These are phyloP conservation scores for Chiua virens DNA, from an alignment of 768 basidiomycete genomes.

Conservation along the genomic window DNA sequence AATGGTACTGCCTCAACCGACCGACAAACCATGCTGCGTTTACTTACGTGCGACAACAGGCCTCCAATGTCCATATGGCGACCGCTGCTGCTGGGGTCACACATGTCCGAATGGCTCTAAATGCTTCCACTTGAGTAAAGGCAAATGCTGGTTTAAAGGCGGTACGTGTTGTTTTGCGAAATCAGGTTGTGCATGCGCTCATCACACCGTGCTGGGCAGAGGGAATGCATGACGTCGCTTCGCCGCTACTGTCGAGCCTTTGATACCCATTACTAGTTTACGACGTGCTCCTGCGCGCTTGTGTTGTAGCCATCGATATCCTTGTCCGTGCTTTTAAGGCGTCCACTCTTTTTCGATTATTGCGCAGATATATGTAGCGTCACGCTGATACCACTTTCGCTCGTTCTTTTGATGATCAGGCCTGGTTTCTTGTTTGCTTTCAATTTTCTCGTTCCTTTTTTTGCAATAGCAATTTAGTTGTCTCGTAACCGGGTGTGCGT, in stretches of 20 bases:
- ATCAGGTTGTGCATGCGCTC: not conserved
- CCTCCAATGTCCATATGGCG: constrained; percentile 71
- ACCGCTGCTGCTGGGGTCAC: constrained; percentile 82
- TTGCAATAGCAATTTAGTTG: constrained; percentile 29
- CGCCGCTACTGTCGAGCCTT: constrained; percentile 14
- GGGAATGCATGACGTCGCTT: constrained; percentile 39
- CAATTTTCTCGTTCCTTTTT: not conserved
- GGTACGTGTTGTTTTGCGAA: constrained; percentile 35
- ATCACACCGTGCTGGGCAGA: constrained; percentile 24
- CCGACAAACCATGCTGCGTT: not conserved
- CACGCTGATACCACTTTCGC: constrained; percentile 26
- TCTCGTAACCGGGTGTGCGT: constrained; percentile 3
- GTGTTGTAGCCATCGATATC: constrained; percentile 8
- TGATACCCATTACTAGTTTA: constrained; percentile 21
- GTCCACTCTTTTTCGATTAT: constrained; percentile 20
- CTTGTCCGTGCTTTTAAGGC: constrained; percentile 24
- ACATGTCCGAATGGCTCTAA: constrained; percentile 76
- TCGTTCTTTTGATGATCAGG: constrained; percentile 32
- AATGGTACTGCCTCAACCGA: constrained; percentile 47
- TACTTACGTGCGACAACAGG: constrained; percentile 39
- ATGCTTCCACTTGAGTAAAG: constrained; percentile 68
- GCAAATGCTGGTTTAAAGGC: constrained; percentile 89
- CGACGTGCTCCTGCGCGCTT: not conserved
- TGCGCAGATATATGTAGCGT: constrained; percentile 22
- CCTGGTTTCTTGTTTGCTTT: constrained; percentile 16